Percentiles rank a stretch among this genome's conserved stretches.
phyloP scores from a whole-genome alignment of 2,329 filamentous ascomycete genomes.

The Pseudogymnoascus sp. region DNA sequence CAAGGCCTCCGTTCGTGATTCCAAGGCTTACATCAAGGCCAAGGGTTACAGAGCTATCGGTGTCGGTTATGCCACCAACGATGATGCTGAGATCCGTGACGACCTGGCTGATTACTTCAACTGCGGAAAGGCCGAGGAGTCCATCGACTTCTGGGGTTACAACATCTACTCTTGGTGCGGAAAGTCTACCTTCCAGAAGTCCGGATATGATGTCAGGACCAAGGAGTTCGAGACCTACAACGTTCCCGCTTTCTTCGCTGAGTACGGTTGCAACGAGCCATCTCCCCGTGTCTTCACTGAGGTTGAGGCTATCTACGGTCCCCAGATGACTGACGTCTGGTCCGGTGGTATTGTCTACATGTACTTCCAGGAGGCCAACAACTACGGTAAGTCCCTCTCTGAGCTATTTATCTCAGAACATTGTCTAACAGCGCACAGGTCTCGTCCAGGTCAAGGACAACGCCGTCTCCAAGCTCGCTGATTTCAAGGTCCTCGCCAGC shows the following conservation, averaged over 20 bases:
- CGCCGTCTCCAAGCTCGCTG: conserved; percentile 58
- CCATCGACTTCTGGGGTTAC: conserved; percentile 98
- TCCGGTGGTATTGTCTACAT: conserved; percentile 98
- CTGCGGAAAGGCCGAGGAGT: conserved; percentile 59
- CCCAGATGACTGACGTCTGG: conserved; percentile 78
- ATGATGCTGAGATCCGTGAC: conserved; percentile 74
- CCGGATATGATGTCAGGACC: conserved; percentile 76
- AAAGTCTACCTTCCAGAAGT: conserved; percentile 65
- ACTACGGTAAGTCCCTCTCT: conserved; percentile 58
- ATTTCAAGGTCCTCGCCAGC: conserved; percentile 67
- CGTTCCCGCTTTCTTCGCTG: conserved; percentile 94
- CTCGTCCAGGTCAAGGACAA: conserved; percentile 57
- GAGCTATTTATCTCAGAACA: conserved; percentile 14
- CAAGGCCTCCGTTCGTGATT: conserved; percentile 95
- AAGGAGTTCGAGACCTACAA: conserved; percentile 83
- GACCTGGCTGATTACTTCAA: conserved; percentile 90
- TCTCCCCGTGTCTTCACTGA: conserved; percentile 73
- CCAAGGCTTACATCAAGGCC: conserved; percentile 83
- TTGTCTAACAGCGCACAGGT: conserved; percentile 39
- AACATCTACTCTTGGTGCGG: conserved; percentile 99
- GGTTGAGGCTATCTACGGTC: conserved; percentile 70
- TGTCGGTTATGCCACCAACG: conserved; percentile 94
- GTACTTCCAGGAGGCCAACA: conserved; percentile 88
- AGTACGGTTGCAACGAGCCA: conserved; percentile 87
- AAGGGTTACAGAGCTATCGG: conserved; percentile 72